A percentile compares a stretch with the other conserved stretches of the same genome.
These are phyloP conservation scores for Sideroxylon spinosum DNA, from an alignment of 179 eudicot genomes.

Conservation along the genomic window DNA sequence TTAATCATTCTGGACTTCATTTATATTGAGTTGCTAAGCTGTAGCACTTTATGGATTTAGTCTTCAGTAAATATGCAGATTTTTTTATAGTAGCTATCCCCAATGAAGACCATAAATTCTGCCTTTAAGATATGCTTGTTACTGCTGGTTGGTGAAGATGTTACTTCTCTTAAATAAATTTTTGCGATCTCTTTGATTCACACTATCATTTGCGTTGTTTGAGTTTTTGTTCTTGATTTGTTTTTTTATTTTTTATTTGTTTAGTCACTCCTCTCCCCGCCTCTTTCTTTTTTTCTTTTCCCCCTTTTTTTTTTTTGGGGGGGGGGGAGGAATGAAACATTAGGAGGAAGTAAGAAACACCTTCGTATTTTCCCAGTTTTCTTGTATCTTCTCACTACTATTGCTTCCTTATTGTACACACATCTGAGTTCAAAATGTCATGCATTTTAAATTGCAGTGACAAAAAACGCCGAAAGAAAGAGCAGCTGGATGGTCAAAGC, in stretches of 20 bases:
- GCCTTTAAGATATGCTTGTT: background rate
- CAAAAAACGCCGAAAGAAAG: conserved; percentile 44
- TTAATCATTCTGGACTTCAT: background rate
- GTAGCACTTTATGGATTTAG: no score
- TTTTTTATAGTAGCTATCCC: background rate
- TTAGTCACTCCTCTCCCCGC: no score
- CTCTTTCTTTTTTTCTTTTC: background rate
- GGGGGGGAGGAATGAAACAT: no score
- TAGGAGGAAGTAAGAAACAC: no score
- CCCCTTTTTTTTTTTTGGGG: background rate
- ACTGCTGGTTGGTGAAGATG: background rate
- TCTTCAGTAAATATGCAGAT: background rate
- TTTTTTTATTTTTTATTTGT: background rate
- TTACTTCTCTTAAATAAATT: background rate
- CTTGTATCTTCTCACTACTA: no score
- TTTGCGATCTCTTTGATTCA: background rate
- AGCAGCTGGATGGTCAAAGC: conserved; percentile 52
- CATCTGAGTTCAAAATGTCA: background rate
- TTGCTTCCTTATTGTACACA: no score
- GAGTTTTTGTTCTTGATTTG: background rate
- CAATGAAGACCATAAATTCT: background rate
- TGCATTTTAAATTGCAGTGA: conserved; percentile 31
- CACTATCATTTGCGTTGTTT: background rate
- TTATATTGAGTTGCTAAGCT: background rate
- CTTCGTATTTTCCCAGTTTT: no score